Base-by-base conservation (phyloP, 1,139 yeast species). In the Wickerhamomyces sp. region DNA sequence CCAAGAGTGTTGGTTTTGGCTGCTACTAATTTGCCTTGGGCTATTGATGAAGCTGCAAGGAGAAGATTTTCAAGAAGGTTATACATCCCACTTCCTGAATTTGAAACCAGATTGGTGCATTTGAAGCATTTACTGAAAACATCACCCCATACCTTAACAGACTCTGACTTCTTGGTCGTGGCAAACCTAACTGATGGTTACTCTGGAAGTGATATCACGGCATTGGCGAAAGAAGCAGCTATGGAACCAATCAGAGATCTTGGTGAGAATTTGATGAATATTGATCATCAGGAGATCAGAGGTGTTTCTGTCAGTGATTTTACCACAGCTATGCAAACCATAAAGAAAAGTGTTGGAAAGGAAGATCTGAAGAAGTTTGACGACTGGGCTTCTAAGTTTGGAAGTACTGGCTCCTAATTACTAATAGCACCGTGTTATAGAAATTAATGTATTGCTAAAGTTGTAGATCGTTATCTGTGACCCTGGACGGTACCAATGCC, bases 151-250 rank as follows among this genome's bases (percentile, higher is more conserved):
- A 30, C 68, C 1, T 54, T 77, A 15, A 55, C 66, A 15, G 77
- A 70, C 2, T 55, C 49, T 4, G 81, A 78, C 44, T 72, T 61
- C 45, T 58, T 63, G n/a, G 57, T 62, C 18, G 59, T 77, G 15
- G 70, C 74, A 12, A 54, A 56, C 13, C 52, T 71, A 41, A 75
- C 81, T 0, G 67, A 68, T 12, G 82, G 82, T 0, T 78, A 74
- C 46, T 74, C 82, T 31, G 81, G 82, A 15, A 72, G 80, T 42
- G 85, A 78, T 51, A 66, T 78, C 17, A 75, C 83, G 2, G 74
- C 80, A 4, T 55, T 78, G 37, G 81, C 83, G n/a, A 77, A 77
- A 51, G 83, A 77, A 46, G 75, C 82, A n/a, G 83, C 84, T 1
- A 77, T 78, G 84, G 81, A 79, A 11, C 85, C 85, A 1, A 65